Evolutionary conservation across 441 rosid genomes (phyloP).

Genomic region (Jatropha multifida): DNA sequence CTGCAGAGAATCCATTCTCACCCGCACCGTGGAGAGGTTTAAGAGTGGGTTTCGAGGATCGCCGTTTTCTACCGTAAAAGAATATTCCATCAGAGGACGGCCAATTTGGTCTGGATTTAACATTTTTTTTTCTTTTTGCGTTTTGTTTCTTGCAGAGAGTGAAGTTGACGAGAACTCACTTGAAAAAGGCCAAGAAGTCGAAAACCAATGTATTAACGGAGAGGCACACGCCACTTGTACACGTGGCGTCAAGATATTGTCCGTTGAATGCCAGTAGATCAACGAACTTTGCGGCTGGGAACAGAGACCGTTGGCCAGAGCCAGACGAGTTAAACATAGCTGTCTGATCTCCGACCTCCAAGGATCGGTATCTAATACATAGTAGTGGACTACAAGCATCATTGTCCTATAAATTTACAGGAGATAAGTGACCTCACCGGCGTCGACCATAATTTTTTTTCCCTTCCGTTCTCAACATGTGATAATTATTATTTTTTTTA

Average conservation of each 20-base stretch:
- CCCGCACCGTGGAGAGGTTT: constrained; percentile 44
- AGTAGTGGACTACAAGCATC: no score
- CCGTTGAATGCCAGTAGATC: neutral
- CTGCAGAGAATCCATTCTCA: constrained; percentile 60
- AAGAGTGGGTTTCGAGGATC: constrained; percentile 39
- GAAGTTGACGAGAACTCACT: neutral
- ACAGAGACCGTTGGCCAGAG: neutral
- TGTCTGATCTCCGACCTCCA: no score
- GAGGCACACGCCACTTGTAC: neutral
- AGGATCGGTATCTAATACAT: no score
- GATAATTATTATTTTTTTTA: no score
- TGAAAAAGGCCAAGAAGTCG: neutral
- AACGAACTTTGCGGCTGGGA: neutral
- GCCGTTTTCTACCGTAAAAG: constrained; percentile 4
- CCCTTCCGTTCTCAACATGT: no score
- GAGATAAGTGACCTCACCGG: no score
- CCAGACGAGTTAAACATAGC: no score
- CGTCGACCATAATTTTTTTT: no score
- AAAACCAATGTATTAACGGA: neutral
- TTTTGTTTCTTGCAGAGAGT: neutral
- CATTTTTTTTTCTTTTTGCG: constrained; percentile 14
- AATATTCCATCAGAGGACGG: constrained; percentile 12
- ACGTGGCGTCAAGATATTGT: neutral
- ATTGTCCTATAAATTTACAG: no score
- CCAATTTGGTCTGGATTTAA: constrained; percentile 21